Conservation (phyloP, 2,329 filamentous ascomycete species). For the Zymoseptoria tritici region DNA sequence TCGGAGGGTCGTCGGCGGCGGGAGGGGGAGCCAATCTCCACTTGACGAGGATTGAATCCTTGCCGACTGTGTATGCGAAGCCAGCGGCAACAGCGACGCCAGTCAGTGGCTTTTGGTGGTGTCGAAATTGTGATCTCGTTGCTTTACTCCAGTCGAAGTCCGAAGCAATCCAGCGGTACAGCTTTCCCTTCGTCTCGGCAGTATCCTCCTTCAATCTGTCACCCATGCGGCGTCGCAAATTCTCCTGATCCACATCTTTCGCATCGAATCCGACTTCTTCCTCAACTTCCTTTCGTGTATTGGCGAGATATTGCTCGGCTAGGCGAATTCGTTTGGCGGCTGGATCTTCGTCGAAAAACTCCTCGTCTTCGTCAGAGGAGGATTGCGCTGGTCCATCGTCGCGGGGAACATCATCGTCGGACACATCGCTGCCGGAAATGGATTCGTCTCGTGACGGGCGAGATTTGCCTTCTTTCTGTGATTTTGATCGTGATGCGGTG, state of each 20-base stretch:
- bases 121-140: conserved; percentile 64
- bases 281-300: conserved; percentile 65
- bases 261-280: conserved; percentile 87
- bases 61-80: conserved; percentile 80
- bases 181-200: conserved; percentile 79
- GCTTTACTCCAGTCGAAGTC: conserved; percentile 64
- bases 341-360: conserved; percentile 78
- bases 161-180: conserved; percentile 72
- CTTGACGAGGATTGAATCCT: conserved; percentile 77
- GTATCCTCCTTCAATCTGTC: conserved; percentile 87
- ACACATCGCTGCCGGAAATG: conserved; percentile 78
- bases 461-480: conserved; percentile 36
- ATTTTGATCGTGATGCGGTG: conserved; percentile 44
- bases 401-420: conserved; percentile 39
- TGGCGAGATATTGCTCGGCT: conserved; percentile 87
- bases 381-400: conserved; percentile 40
- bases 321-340: conserved; percentile 79
- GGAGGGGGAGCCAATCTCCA: conserved; percentile 66
- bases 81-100: conserved; percentile 71
- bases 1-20: conserved; percentile 7
- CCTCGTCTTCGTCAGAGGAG: conserved; percentile 51
- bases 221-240: conserved; percentile 58
- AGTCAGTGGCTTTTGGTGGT: conserved; percentile 70
- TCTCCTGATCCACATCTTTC: conserved; percentile 82
- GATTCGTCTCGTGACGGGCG: conserved; percentile 59